Percentiles rank a stretch among this genome's conserved stretches.
phyloP scores from a whole-genome alignment of 495 filamentous ascomycete genomes.

The Chaetomium fimeti region DNA sequence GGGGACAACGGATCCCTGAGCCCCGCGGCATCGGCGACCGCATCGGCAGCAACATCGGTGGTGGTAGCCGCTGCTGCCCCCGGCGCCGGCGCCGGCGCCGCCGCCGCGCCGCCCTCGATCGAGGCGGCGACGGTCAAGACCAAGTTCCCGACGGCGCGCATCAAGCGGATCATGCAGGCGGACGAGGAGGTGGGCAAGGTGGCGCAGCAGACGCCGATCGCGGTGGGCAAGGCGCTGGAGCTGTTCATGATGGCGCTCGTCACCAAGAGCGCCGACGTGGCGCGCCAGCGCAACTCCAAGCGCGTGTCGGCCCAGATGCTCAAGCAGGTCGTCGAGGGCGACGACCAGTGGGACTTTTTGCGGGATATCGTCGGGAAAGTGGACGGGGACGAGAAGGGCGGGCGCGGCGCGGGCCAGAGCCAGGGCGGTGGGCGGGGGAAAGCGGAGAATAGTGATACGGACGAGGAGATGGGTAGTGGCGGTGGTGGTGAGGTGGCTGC shows the following conservation, averaged over 20 bases:
- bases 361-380: constrained; percentile 87
- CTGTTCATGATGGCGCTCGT: constrained; percentile 96
- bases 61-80: no score
- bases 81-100: no score
- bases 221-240: constrained; percentile 92
- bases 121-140: constrained; percentile 76
- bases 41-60: constrained; percentile 20
- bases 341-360: constrained; percentile 91
- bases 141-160: constrained; percentile 95
- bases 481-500: constrained; percentile 33
- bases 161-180: constrained; percentile 99
- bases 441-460: constrained; percentile 44
- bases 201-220: constrained; percentile 91
- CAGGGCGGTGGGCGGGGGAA: constrained; percentile 29
- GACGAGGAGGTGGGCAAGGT: constrained; percentile 99
- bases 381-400: constrained; percentile 59
- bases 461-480: constrained; percentile 32
- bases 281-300: constrained; percentile 77
- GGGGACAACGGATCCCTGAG: not conserved
- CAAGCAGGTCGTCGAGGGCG: constrained; percentile 80
- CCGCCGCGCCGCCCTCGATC: constrained; percentile 22
- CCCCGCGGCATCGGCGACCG: constrained; percentile 16
- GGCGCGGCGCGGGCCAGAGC: constrained; percentile 24
- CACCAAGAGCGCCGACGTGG: constrained; percentile 78
- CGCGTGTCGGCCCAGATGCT: constrained; percentile 86